These are phyloP conservation scores for Geranomyces michiganensis DNA, from an alignment of 192 early-diverging fungal species.

Conservation along the genomic window DNA sequence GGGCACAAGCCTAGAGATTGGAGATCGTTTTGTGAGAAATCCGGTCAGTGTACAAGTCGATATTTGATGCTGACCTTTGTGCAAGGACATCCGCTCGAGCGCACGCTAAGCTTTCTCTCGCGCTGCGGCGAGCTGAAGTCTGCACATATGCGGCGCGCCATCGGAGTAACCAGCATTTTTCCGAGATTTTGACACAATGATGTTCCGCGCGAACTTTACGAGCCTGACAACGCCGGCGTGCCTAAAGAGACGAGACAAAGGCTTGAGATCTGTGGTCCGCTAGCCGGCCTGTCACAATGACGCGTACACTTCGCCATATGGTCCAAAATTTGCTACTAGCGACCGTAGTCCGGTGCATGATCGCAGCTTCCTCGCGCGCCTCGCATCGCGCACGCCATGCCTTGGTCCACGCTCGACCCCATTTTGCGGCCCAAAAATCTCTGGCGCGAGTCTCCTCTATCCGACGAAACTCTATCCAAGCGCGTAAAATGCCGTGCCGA, in stretches of 20 bases:
- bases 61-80: background rate
- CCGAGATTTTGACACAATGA: background rate
- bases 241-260: no score
- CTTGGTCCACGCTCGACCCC: background rate
- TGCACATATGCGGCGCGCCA: constrained; percentile 1
- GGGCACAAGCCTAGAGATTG: constrained; percentile 10
- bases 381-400: background rate
- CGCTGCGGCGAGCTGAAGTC: background rate
- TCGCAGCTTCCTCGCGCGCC: background rate
- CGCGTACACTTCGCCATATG: no score
- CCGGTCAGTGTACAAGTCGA: background rate
- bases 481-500: background rate
- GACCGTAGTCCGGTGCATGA: no score
- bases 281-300: no score
- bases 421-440: background rate
- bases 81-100: constrained; percentile 5
- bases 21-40: background rate
- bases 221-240: no score
- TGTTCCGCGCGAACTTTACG: no score
- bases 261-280: no score
- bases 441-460: background rate
- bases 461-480: background rate
- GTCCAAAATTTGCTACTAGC: no score
- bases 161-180: background rate
- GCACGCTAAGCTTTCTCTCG: background rate